phyloP scores from a whole-genome alignment of 2,329 filamentous ascomycete species.

The Fusarium albidum region DNA sequence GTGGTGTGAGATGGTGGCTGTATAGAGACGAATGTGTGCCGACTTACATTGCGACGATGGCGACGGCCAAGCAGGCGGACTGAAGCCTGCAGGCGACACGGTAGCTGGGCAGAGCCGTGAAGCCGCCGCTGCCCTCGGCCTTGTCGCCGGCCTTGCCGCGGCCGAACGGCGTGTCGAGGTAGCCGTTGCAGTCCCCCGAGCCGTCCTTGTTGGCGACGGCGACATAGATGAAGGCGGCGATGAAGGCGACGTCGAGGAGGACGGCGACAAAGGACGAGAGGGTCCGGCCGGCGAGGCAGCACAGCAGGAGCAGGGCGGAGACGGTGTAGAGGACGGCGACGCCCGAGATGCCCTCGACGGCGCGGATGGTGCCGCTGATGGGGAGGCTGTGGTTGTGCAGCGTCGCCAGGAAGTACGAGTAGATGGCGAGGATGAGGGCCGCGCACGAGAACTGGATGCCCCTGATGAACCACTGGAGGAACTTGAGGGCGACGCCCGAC shows the following conservation, averaged over 20 bases:
- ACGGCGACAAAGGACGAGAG: conserved; percentile 79
- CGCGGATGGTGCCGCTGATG: conserved; percentile 73
- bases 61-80: conserved; percentile 78
- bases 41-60: conserved; percentile 77
- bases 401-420: conserved; percentile 84
- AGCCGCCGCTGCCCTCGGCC: conserved; percentile 56
- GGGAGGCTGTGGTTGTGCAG: conserved; percentile 69
- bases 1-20: not conserved
- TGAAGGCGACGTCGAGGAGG: conserved; percentile 79
- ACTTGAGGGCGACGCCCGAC: conserved; percentile 67
- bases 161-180: conserved; percentile 74
- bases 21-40: not conserved
- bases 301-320: conserved; percentile 76
- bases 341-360: conserved; percentile 82
- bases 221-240: conserved; percentile 82
- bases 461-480: conserved; percentile 75
- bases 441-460: conserved; percentile 76
- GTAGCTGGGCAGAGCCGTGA: conserved; percentile 57
- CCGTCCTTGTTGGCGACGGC: conserved; percentile 78
- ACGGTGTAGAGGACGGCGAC: conserved; percentile 78
- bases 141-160: conserved; percentile 63
- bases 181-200: conserved; percentile 66
- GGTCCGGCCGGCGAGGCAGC: conserved; percentile 78
- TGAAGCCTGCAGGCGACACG: conserved; percentile 74
- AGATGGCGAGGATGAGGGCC: conserved; percentile 78